Conservation (phyloP, 306 rosid species). For the cucumber (Cucumis sativus) region DNA sequence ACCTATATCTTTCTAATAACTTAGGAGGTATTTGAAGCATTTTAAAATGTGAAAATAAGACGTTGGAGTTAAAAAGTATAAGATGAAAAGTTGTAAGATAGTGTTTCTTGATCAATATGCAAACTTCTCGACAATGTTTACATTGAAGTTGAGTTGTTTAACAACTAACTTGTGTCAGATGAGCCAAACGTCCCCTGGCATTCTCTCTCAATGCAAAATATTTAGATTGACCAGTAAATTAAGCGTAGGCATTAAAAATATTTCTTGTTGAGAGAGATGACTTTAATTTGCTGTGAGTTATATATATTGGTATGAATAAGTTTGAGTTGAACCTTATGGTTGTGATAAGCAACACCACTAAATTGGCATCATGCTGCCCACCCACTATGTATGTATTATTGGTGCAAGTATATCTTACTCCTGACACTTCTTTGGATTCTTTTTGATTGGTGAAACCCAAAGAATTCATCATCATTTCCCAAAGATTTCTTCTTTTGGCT, state of each 20-base stretch:
- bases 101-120: no score
- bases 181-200: no score
- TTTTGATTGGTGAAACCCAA: background rate
- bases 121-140: no score
- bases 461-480: slow-evolving; percentile 30
- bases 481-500: slow-evolving; percentile 18
- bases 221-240: background rate
- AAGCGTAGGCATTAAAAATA: background rate
- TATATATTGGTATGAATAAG: background rate
- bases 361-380: background rate
- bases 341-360: background rate
- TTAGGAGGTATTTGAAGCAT: no score
- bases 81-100: no score
- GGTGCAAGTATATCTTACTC: background rate
- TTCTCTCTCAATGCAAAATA: background rate
- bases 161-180: no score
- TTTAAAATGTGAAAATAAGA: no score
- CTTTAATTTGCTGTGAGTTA: background rate
- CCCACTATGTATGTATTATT: background rate
- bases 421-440: background rate
- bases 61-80: no score
- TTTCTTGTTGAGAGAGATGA: background rate
- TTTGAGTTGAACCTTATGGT: background rate
- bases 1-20: background rate
- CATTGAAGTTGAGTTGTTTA: no score